Base-by-base conservation (phyloP, 306 rosid genomes). In the Citrullus amarus region DNA sequence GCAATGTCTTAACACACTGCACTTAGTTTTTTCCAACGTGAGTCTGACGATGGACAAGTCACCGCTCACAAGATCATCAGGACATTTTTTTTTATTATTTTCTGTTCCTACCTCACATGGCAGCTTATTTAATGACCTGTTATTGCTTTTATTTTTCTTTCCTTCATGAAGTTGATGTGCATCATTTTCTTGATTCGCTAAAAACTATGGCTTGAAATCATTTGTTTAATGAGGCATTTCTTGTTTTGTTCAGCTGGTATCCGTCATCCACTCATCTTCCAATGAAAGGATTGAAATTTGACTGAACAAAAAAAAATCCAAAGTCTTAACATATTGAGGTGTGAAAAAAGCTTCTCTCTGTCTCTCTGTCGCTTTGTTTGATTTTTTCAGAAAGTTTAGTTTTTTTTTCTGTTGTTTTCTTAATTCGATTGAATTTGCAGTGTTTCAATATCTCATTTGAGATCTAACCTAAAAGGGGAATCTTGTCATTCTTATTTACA, bases 241-340 rank as follows among this genome's bases (percentile, higher is more conserved):
- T 91, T 78, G 83, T 83, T 88, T 77, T 85, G 74, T 81, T 87
- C 87, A 89, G 88, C 88, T 78, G 84, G 88, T 90, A 79, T 85
- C 74, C 18, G 44, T 65, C 76, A 73, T 84, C 43, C 75, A 82
- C 58, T 72, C 77, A 75, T 61, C 34, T 15, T 80, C 79, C 54
- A 32, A 56, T 77, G 60, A 82, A 82, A 78, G 59, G 86, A 81
- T 80, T 82, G 63, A 28, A 77, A 30, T 84, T 88, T 87, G 91
- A 89, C 91, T 77, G 65, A 48, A 69, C 77, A 82, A 78, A 79
- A 56, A 79, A 82, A 78, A 79, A 14, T 48, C 60, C 43, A 14
- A 46, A 72, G 44, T 50, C 38, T 50, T 32, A 70, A 15, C 77
- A 72, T 50, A 72, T 50, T 72, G 59, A 28, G 77, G 77, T 46